A percentile compares a stretch with the other conserved stretches of the same genome.
phyloP scores from a whole-genome alignment of 306 rosid genomes.

The Trifolium pratense region DNA sequence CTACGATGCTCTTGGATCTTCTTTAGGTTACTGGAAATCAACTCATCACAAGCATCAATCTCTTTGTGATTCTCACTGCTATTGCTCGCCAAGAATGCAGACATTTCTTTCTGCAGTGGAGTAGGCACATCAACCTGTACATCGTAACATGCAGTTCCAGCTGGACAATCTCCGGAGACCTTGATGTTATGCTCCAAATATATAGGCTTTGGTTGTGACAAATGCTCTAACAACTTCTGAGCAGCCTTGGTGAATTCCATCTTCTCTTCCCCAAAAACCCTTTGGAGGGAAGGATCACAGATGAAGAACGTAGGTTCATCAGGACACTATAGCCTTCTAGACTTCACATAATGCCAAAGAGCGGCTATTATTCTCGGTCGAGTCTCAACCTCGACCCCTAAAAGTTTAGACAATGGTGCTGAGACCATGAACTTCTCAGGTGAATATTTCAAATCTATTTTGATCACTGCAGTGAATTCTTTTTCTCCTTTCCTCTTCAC shows the following conservation, averaged over 20 bases:
- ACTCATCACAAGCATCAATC: conserved; percentile 72
- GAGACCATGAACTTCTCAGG: conserved; percentile 80
- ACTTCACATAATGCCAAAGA: conserved; percentile 77
- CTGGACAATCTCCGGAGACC: conserved; percentile 78
- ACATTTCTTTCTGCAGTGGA: conserved; percentile 64
- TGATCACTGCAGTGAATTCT: conserved; percentile 71
- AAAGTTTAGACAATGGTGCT: conserved; percentile 56
- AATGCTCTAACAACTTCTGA: conserved; percentile 68
- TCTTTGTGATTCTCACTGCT: conserved; percentile 58
- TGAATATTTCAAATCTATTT: conserved; percentile 71
- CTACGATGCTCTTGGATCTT: conserved; percentile 71
- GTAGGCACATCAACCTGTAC: conserved; percentile 77
- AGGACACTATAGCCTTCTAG: conserved; percentile 63
- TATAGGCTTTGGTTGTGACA: conserved; percentile 68
- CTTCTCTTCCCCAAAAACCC: conserved; percentile 78
- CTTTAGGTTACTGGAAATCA: conserved; percentile 60
- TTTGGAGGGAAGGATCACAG: conserved; percentile 83
- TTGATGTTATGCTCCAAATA: conserved; percentile 78
- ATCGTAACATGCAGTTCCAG: conserved; percentile 80
- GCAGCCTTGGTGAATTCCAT: conserved; percentile 63
- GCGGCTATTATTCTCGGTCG: conserved; percentile 79
- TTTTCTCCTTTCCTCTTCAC: conserved; percentile 90
- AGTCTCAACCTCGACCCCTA: conserved; percentile 79
- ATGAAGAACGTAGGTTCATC: conserved; percentile 66
- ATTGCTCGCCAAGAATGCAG: conserved; percentile 53